Base-by-base conservation (phyloP, 2,329 filamentous ascomycete genomes). In the Celoporthe dispersa region DNA sequence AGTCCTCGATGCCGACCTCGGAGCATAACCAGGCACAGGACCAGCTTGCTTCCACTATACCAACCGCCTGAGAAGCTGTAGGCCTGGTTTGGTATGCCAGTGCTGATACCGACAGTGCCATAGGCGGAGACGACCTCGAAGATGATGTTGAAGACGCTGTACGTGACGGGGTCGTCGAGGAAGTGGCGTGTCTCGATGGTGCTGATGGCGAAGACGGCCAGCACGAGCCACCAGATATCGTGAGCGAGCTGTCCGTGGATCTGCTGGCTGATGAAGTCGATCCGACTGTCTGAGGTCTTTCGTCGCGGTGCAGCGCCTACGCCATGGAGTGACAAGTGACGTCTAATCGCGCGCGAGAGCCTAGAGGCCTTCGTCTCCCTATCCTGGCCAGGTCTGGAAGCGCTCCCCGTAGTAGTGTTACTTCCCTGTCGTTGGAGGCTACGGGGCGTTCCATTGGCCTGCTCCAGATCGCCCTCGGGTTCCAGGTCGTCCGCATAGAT, bases 161-260 rank as follows among this genome's bases (percentile, higher is more conserved):
- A 88, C 48, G 76, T 84, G n/a, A 81, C 78, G 0, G 87, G 87
- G 68, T 89, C 84, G 25, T 78, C 75, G 1, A 83, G 77, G 70
- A 88, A 88, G 68, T 87, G 83, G 12, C 80, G 78, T 1, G 85
- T 86, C 76, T 91, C 88, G 63, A 88, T 87, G 68, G 86, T 85
- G 37, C 84, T 82, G 70, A 91, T 89, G 35, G 88, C 79, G n/a
- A 90, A 81, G 6, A 89, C 84, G 0, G 87, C 87, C 0, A 90
- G 77, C 1, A 87, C 84, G 19, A 91, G 83, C 83, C 86, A 90
- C 89, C 88, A 91, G 14, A 91, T 80, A 74, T 91, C 89, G 75
- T 91, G 88, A 11, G 87, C 86, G 2, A 91, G 81, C 74, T 91
- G 89, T 22, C 85, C 84, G 39, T 86, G 84, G 16, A 90, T 80